Percentiles rank a stretch among this genome's conserved stretches.
Conservation (phyloP, 192 early-diverging fungal genomes). For the Bifiguratus adelaidae region DNA sequence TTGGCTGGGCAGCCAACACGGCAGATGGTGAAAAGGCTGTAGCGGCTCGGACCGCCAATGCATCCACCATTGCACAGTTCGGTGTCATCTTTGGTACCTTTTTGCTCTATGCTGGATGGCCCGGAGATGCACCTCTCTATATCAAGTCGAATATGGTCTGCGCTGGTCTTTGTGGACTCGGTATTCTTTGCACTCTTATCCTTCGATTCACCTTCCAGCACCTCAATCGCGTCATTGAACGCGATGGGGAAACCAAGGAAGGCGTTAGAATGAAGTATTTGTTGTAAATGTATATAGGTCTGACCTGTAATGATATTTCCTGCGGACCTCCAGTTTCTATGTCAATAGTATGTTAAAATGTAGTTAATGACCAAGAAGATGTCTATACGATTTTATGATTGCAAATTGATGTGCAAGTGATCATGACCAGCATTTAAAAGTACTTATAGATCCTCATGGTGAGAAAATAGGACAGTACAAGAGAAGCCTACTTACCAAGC, state of each 20-base stretch:
- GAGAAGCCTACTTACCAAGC: slow-evolving; percentile 56
- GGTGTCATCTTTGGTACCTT: neutral
- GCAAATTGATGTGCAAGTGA: no score
- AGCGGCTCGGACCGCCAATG: neutral
- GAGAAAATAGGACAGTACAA: no score
- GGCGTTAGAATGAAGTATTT: no score
- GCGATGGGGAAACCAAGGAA: no score
- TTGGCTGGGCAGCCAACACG: neutral
- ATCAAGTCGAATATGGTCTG: neutral
- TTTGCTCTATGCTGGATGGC: neutral
- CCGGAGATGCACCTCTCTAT: neutral
- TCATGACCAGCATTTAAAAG: no score
- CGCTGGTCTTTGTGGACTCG: neutral
- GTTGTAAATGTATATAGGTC: no score
- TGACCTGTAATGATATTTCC: no score
- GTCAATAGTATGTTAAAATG: no score
- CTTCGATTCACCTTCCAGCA: neutral
- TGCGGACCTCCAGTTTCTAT: no score
- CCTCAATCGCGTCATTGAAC: neutral
- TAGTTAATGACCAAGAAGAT: no score
- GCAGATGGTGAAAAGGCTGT: neutral
- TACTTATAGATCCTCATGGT: no score
- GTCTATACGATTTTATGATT: no score
- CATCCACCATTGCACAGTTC: neutral
- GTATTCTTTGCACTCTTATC: neutral